Evolutionary conservation across 2,329 filamentous ascomycete genomes (phyloP), one percentile per base, ranked within the genome.

Genomic region (Hymenoscyphus occultus): DNA sequence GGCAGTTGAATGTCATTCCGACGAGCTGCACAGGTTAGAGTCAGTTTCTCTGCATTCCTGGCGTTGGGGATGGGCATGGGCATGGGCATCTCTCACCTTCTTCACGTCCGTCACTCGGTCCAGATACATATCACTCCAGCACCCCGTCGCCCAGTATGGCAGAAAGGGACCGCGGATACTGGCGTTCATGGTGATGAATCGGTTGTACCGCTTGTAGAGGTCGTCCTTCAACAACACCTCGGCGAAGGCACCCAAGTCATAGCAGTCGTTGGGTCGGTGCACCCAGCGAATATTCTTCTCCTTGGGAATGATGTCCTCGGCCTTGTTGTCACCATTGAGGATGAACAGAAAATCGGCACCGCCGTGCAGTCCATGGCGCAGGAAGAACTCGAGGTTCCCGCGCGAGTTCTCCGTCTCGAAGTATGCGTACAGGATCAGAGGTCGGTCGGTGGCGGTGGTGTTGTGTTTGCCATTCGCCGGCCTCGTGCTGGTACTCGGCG

Each of bases 331-430:
- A 22, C 72, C 73, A 45, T 74, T 74, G 12, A 74, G 39, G 58
- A 74, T 72, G 61, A 74, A 74, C 39, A 74, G 31, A 56, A 73
- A 74, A 61, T 74, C 72, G 2, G 73, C 72, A 4, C 66, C 66
- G 16, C 48, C 70, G 39, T 75, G 72, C n/a, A 74, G 63, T 28
- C 65, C 72, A 64, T 74, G 72, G 2, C 65, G 63, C 39, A 74
- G 63, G 56, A 74, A 75, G 67, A 72, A 75, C 28, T 71, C 45
- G 56, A 74, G 60, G 60, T 74, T 75, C 16, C 59, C 51, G 16
- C 70, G 68, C 13, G 73, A 69, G 22, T 62, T 59, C 19, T 67
- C 59, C 3, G 72, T 70, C 48, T 73, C 70, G 39, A 69, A 74
- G 62, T 74, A 71, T 32, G 71, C 72, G 62, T 74, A 75, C 12